Percentiles rank a stretch among this genome's conserved stretches.
These are phyloP conservation scores for Harringtonia lauricola DNA, from an alignment of 2,329 filamentous ascomycete species.

Conservation along the genomic window DNA sequence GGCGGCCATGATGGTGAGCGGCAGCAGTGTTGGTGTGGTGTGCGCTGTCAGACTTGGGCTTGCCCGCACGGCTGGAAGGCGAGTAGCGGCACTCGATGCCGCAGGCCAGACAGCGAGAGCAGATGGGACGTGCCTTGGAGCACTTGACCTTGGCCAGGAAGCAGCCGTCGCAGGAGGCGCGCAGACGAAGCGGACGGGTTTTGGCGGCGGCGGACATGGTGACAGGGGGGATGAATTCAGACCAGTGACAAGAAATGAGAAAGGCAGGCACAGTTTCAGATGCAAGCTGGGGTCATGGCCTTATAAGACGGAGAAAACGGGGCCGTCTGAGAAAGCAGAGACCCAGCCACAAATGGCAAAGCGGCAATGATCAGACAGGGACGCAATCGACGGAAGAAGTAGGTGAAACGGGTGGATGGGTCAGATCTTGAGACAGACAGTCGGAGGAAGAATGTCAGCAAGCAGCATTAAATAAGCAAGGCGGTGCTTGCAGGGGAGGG, in stretches of 20 bases:
- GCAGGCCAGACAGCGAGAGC: constrained; percentile 37
- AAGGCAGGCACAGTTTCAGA: background rate
- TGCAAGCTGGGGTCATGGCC: background rate
- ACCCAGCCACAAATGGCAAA: no score
- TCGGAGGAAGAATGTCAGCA: no score
- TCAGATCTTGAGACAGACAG: no score
- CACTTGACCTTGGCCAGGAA: constrained; percentile 47
- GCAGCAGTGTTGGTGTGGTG: constrained; percentile 9
- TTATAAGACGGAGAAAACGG: no score
- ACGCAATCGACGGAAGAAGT: no score
- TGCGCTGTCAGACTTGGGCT: constrained; percentile 30
- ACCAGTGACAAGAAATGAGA: no score
- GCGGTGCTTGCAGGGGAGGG: no score
- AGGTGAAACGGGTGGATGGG: no score
- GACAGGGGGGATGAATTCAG: no score
- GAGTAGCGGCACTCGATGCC: constrained; percentile 41
- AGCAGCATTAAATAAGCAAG: no score
- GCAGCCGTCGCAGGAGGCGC: constrained; percentile 39
- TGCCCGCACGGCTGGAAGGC: constrained; percentile 38
- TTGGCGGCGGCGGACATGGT: constrained; percentile 14
- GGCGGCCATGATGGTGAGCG: background rate
- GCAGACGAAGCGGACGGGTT: constrained; percentile 17
- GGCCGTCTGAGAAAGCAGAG: background rate
- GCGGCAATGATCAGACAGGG: no score
- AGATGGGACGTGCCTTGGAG: constrained; percentile 40